Conservation (phyloP, 768 basidiomycete species). For the Auricularia auricula-judae region DNA sequence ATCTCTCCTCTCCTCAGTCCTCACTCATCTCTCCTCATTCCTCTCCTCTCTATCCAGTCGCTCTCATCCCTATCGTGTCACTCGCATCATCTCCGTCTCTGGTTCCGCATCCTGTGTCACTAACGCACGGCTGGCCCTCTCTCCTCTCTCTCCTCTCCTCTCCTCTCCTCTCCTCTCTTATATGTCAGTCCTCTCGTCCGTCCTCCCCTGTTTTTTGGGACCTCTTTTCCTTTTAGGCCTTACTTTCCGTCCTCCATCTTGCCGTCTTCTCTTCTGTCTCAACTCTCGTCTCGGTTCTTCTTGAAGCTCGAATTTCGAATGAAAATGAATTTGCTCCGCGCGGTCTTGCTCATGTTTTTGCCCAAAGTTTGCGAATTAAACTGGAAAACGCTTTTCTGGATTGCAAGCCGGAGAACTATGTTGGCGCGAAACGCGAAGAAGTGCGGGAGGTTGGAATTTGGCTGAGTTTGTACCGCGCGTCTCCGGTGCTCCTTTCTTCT, state of each 20-base stretch:
- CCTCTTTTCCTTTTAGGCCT: background rate
- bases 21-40: constrained; percentile 3
- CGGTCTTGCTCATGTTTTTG: too few species aligned
- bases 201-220: constrained; percentile 4
- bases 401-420: too few species aligned
- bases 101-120: constrained; percentile 13
- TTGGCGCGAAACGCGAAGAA: too few species aligned
- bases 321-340: too few species aligned
- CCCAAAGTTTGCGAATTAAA: too few species aligned
- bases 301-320: too few species aligned
- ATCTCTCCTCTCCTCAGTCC: constrained; percentile 8
- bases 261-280: background rate
- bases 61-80: constrained; percentile 4
- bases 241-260: background rate
- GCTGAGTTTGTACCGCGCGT: background rate
- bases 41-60: background rate
- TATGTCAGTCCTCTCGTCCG: constrained; percentile 13
- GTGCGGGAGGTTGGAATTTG: too few species aligned
- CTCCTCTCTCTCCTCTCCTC: constrained; percentile 14
- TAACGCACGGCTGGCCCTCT: constrained; percentile 10
- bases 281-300: background rate
- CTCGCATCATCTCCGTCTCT: constrained; percentile 1
- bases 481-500: background rate
- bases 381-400: too few species aligned
- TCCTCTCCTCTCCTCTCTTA: constrained; percentile 14